Percentiles rank a stretch among this genome's conserved stretches.
Conservation (phyloP, 1,284 basidiomycete genomes). For the Trichosporon sp. region DNA sequence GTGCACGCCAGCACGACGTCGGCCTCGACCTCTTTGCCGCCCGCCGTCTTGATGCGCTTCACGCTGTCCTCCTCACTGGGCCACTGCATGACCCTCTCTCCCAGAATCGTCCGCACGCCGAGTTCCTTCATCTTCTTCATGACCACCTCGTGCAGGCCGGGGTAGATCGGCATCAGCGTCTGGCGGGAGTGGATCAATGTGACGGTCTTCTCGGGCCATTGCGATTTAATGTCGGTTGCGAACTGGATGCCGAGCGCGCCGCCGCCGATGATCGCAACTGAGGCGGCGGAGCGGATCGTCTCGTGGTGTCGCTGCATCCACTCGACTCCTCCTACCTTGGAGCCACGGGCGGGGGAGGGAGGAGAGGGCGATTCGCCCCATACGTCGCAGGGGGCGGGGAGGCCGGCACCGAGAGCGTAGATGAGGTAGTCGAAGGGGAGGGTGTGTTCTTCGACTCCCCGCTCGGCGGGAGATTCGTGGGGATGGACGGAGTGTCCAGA, state of each 20-base stretch:
- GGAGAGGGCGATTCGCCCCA: conserved; percentile 41
- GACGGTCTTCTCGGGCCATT: conserved; percentile 56
- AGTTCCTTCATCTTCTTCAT: conserved; percentile 50
- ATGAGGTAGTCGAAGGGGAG: conserved; percentile 58
- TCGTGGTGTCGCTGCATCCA: conserved; percentile 40
- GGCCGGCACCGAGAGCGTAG: conserved; percentile 55
- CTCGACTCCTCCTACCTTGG: conserved; percentile 44
- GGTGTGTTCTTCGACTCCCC: conserved; percentile 32
- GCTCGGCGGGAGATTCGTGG: not conserved
- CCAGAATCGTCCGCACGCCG: conserved; percentile 56
- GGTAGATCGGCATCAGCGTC: conserved; percentile 57
- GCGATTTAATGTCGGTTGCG: conserved; percentile 58
- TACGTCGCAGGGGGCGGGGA: conserved; percentile 56
- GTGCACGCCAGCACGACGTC: conserved; percentile 75
- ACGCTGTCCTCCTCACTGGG: conserved; percentile 48
- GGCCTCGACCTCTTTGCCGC: conserved; percentile 65
- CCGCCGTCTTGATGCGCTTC: conserved; percentile 62
- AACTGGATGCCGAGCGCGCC: conserved; percentile 61
- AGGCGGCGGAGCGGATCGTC: conserved; percentile 48
- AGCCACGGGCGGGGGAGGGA: conserved; percentile 38
- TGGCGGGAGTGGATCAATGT: conserved; percentile 59
- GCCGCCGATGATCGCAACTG: conserved; percentile 58
- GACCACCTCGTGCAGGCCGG: conserved; percentile 55
- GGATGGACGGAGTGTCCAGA: conserved; percentile 7
- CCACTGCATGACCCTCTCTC: conserved; percentile 55